Percentiles rank a stretch among this genome's conserved stretches.
These are phyloP conservation scores for Schwanniomyces vanrijiae DNA, from an alignment of 805 yeast species.

Conservation along the genomic window DNA sequence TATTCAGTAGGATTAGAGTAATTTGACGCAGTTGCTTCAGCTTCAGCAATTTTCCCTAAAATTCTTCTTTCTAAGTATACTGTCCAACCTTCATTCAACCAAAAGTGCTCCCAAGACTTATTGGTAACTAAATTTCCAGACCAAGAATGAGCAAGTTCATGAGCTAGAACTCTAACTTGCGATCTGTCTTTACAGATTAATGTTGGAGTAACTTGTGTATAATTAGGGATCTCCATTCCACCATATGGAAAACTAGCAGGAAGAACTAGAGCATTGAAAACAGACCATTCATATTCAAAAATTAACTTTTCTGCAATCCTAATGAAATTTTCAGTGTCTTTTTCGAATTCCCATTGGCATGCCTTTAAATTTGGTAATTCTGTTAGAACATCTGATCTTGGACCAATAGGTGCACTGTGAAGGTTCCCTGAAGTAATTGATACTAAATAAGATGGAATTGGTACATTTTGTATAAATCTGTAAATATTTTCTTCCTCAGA, in stretches of 20 bases:
- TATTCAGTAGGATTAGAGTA: conserved; percentile 17
- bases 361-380: conserved; percentile 25
- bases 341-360: conserved; percentile 36
- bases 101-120: conserved; percentile 37
- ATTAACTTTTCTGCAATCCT: conserved; percentile 33
- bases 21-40: conserved; percentile 19
- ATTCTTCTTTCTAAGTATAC: conserved; percentile 36
- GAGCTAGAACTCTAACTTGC: conserved; percentile 35
- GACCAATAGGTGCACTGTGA: conserved; percentile 30
- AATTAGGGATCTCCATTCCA: conserved; percentile 40
- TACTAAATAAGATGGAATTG: conserved; percentile 35
- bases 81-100: conserved; percentile 41
- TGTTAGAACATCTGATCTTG: conserved; percentile 30
- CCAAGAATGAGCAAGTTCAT: conserved; percentile 40
- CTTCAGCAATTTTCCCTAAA: conserved; percentile 27
- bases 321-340: conserved; percentile 34
- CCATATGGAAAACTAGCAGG: conserved; percentile 36
- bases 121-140: conserved; percentile 38
- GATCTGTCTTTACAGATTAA: conserved; percentile 33
- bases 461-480: conserved; percentile 31
- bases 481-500: conserved; percentile 13
- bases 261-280: conserved; percentile 34
- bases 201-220: conserved; percentile 35
- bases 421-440: conserved; percentile 36
- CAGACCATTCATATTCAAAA: conserved; percentile 34